A percentile compares a stretch with the other conserved stretches of the same genome.
These are phyloP conservation scores for Globisporangium echinulatum DNA, from an alignment of 352 stramenopile genomes.

Conservation along the genomic window DNA sequence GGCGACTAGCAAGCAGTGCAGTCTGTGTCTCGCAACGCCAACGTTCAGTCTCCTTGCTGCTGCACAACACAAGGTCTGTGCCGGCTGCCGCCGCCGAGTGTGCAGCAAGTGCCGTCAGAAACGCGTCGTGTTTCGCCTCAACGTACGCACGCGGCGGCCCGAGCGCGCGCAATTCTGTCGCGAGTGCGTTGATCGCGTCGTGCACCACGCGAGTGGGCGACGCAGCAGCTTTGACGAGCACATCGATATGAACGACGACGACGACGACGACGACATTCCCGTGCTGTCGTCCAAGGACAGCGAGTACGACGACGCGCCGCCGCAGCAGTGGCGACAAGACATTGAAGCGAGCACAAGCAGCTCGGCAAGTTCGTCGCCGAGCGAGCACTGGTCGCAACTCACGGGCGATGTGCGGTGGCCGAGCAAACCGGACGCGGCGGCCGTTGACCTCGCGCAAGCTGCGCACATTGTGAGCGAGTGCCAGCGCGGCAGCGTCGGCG, in stretches of 20 bases:
- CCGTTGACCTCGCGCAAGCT: slow-evolving; percentile 17
- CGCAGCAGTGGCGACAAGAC: neutral
- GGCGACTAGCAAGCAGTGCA: slow-evolving; percentile 30
- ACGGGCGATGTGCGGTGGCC: neutral
- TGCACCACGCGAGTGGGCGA: slow-evolving; percentile 12
- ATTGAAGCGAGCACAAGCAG: neutral
- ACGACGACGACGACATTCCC: slow-evolving; percentile 21
- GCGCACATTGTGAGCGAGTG: slow-evolving; percentile 22
- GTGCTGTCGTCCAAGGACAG: slow-evolving; percentile 5
- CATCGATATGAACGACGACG: slow-evolving; percentile 16
- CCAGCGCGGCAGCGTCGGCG: slow-evolving; percentile 3
- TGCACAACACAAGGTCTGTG: slow-evolving; percentile 32
- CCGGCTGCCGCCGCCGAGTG: slow-evolving; percentile 50
- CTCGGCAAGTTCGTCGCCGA: slow-evolving; percentile 7
- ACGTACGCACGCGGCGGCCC: slow-evolving; percentile 33
- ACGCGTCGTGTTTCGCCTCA: slow-evolving; percentile 43
- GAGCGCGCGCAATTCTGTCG: slow-evolving; percentile 45
- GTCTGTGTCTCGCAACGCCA: slow-evolving; percentile 36
- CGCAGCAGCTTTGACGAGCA: slow-evolving; percentile 2
- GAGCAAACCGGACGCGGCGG: slow-evolving; percentile 2
- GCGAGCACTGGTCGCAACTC: slow-evolving; percentile 1
- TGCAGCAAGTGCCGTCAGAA: slow-evolving; percentile 41
- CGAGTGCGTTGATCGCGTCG: slow-evolving; percentile 47
- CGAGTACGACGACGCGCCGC: neutral
- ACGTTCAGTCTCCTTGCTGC: slow-evolving; percentile 19